Percentiles rank a stretch among this genome's conserved stretches.
These are phyloP conservation scores for Rhododendron simsii DNA, from an alignment of 148 eudicot species.

Conservation along the genomic window DNA sequence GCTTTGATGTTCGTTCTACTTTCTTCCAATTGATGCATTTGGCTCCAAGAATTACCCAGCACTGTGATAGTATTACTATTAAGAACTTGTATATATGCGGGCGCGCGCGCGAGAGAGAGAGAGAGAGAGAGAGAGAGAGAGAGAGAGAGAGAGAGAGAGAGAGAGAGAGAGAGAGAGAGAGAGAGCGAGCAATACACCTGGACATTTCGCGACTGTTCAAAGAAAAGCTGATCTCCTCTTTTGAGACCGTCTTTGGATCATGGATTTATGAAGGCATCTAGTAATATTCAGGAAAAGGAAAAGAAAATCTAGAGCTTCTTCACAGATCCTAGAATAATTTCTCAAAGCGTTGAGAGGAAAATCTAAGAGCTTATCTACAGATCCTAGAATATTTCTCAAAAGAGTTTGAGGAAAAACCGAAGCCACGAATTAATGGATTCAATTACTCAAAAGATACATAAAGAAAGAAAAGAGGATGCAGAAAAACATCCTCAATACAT, in stretches of 20 bases:
- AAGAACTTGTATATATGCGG: neutral
- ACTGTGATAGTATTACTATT: neutral
- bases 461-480: neutral
- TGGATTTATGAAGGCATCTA: neutral
- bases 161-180: neutral
- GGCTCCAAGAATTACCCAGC: neutral
- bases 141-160: neutral
- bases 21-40: neutral
- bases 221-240: neutral
- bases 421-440: neutral
- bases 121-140: neutral
- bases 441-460: neutral
- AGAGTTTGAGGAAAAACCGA: neutral
- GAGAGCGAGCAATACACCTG: neutral
- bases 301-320: neutral
- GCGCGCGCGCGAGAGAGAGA: neutral
- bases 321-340: neutral
- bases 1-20: neutral
- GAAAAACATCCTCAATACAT: slow-evolving; percentile 6
- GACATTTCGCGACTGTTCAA: neutral
- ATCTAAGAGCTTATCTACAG: neutral
- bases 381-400: neutral
- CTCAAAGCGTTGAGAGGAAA: neutral
- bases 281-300: neutral
- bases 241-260: neutral